Evolutionary conservation across 768 basidiomycete genomes (phyloP).

Genomic region (Russula emetica): DNA sequence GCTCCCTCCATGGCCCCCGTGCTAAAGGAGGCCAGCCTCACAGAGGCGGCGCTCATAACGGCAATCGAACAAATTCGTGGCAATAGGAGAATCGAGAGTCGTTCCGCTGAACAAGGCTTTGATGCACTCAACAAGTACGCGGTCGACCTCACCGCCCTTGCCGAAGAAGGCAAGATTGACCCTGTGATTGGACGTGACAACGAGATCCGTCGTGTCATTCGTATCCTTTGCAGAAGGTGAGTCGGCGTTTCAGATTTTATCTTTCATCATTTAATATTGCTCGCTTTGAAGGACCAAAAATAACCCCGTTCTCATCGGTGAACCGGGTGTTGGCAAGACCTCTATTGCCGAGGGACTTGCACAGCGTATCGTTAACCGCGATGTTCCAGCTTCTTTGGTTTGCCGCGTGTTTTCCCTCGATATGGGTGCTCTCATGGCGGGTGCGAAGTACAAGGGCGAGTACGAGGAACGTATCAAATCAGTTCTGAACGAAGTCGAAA

Average conservation of each 20-base stretch:
- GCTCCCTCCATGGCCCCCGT: constrained; percentile 62
- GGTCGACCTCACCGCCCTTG: constrained; percentile 78
- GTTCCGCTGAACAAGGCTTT: constrained; percentile 86
- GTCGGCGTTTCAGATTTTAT: neutral
- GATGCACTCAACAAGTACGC: constrained; percentile 90
- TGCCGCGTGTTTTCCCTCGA: constrained; percentile 80
- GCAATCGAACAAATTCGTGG: constrained; percentile 78
- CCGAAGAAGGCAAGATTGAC: constrained; percentile 91
- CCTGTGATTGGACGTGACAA: constrained; percentile 92
- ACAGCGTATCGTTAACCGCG: constrained; percentile 90
- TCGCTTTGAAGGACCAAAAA: constrained; percentile 74
- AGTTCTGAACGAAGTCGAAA: constrained; percentile 90
- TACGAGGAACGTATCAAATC: constrained; percentile 95
- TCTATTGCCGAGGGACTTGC: constrained; percentile 94
- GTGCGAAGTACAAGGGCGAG: constrained; percentile 90
- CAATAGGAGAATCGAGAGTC: constrained; percentile 79
- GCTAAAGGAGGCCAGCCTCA: constrained; percentile 73
- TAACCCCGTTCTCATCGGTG: constrained; percentile 95
- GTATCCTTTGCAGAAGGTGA: constrained; percentile 76
- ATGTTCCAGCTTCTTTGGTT: constrained; percentile 74
- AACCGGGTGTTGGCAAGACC: constrained; percentile 94
- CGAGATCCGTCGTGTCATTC: constrained; percentile 80
- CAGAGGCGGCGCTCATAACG: constrained; percentile 65
- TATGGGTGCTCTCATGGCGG: constrained; percentile 94
- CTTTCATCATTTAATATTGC: neutral